Conservation (phyloP, 1,139 yeast species). For the Saccharomyces hybrid region DNA sequence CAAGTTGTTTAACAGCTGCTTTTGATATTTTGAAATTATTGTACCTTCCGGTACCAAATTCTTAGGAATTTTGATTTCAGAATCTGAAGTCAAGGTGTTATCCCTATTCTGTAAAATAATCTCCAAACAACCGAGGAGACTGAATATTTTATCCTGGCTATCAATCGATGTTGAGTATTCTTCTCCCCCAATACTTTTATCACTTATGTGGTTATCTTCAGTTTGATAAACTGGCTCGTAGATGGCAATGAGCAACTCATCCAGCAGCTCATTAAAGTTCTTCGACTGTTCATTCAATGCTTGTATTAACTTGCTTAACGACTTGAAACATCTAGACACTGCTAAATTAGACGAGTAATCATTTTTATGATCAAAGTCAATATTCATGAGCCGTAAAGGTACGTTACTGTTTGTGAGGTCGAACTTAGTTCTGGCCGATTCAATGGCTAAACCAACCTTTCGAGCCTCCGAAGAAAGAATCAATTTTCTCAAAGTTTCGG, state of each 20-base stretch:
- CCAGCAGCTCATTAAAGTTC: constrained; percentile 49
- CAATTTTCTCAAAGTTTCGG: constrained; percentile 56
- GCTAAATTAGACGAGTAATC: constrained; percentile 20
- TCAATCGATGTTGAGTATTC: constrained; percentile 70
- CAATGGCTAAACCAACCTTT: constrained; percentile 23
- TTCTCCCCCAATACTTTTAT: constrained; percentile 37
- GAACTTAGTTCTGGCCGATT: constrained; percentile 17
- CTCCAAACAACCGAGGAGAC: constrained; percentile 56
- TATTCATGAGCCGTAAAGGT: constrained; percentile 17
- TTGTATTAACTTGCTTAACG: constrained; percentile 12
- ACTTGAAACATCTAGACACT: constrained; percentile 18
- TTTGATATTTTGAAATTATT: constrained; percentile 22
- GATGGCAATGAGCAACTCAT: constrained; percentile 40
- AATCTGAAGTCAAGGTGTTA: constrained; percentile 36
- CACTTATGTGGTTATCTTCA: constrained; percentile 42
- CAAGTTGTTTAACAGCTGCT: constrained; percentile 14
- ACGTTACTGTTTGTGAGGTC: constrained; percentile 14
- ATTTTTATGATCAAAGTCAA: constrained; percentile 11
- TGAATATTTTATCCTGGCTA: constrained; percentile 63
- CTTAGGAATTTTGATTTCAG: constrained; percentile 16
- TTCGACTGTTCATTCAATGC: constrained; percentile 50
- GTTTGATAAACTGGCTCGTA: constrained; percentile 40
- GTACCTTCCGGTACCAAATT: constrained; percentile 14
- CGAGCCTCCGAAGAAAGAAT: constrained; percentile 21
- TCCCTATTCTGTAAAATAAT: constrained; percentile 52